phyloP scores from a whole-genome alignment of 257 asterid species.

The Lycium ferocissimum region DNA sequence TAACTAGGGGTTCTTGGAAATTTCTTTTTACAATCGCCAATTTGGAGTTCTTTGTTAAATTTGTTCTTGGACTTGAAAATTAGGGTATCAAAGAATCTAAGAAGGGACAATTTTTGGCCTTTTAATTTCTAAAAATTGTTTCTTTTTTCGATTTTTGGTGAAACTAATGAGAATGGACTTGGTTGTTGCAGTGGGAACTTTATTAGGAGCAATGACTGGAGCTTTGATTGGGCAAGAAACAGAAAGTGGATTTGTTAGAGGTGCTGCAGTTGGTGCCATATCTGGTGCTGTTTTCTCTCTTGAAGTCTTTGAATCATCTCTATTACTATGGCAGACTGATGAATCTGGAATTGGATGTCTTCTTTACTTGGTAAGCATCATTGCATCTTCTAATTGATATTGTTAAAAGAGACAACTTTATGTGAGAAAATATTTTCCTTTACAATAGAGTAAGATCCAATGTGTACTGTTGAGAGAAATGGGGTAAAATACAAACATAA shows the following conservation, averaged over 20 bases:
- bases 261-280: conserved; percentile 97
- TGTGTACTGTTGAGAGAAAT: neutral
- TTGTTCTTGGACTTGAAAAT: neutral
- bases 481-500: neutral
- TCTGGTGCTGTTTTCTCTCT: conserved; percentile 99
- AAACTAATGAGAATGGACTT: neutral
- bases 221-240: conserved; percentile 98
- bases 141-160: neutral
- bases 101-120: neutral
- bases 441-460: neutral
- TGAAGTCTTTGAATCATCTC: conserved; percentile 92
- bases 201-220: conserved; percentile 95
- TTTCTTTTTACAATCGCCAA: neutral
- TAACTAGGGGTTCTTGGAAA: neutral
- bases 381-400: conserved; percentile 11
- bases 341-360: conserved; percentile 94
- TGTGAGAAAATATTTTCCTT: neutral
- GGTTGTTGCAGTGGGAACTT: conserved; percentile 78
- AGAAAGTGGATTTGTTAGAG: conserved; percentile 94
- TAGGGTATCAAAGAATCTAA: conserved; percentile 14
- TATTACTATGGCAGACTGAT: conserved; percentile 86
- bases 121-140: neutral
- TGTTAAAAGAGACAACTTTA: neutral
- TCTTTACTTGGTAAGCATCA: conserved; percentile 79
- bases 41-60: neutral